Percentiles rank a stretch among this genome's conserved stretches.
phyloP scores from a whole-genome alignment of 1,284 basidiomycete species.

The Puccinia triticina region DNA sequence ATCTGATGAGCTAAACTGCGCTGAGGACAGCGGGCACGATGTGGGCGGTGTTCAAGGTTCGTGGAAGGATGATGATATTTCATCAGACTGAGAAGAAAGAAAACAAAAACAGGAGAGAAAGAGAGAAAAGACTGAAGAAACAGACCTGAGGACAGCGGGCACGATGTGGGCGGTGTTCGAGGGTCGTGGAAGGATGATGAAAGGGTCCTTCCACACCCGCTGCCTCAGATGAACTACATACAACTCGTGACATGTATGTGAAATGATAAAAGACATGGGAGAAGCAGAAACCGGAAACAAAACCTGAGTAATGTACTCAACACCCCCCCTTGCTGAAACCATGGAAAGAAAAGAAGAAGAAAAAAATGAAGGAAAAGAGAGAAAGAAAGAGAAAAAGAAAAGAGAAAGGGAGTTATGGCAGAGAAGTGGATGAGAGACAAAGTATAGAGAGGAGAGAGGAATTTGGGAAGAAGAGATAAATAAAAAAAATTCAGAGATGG shows the following conservation, averaged over 20 bases:
- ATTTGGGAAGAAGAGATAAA: background rate
- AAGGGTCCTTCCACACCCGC: too few relatives aligned
- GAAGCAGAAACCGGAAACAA: too few relatives aligned
- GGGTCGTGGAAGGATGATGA: too few relatives aligned
- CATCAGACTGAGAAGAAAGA: too few relatives aligned
- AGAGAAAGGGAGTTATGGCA: background rate
- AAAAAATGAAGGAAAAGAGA: background rate
- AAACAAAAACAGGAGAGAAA: too few relatives aligned
- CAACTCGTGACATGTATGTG: background rate
- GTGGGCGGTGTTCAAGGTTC: too few relatives aligned
- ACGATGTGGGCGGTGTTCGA: background rate
- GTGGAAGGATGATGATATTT: too few relatives aligned
- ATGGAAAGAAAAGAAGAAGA: background rate
- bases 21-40: too few relatives aligned
- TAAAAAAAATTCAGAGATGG: background rate
- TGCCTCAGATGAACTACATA: too few relatives aligned
- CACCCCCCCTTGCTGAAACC: conserved; percentile 9
- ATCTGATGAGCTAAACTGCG: too few relatives aligned
- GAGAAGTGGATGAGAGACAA: background rate
- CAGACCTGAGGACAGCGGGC: background rate
- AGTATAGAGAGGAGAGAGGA: background rate
- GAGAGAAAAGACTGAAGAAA: too few relatives aligned
- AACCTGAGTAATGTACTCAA: background rate
- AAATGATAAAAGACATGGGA: too few relatives aligned
- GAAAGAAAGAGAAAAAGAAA: background rate